Conservation (phyloP, 2,329 filamentous ascomycete genomes). For the Peltaster fructicola region DNA sequence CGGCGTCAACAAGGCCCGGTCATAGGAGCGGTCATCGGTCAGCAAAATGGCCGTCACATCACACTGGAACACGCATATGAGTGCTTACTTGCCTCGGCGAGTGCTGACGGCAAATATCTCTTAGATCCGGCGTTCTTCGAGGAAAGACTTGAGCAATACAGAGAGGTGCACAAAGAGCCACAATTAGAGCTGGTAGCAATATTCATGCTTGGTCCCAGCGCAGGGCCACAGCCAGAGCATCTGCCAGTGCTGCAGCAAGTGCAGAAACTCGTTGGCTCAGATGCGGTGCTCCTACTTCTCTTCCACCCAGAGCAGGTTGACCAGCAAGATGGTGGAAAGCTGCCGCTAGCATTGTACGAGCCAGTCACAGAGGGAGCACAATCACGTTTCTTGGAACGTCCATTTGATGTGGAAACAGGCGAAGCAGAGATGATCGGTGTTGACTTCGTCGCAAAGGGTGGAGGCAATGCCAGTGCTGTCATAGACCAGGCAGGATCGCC, state of each 20-base stretch:
- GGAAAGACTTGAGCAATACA: constrained; percentile 71
- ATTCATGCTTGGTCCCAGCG: constrained; percentile 45
- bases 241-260: constrained; percentile 66
- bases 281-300: constrained; percentile 71
- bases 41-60: constrained; percentile 77
- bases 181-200: constrained; percentile 60
- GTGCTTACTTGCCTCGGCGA: constrained; percentile 38
- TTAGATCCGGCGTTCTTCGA: constrained; percentile 58
- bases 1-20: constrained; percentile 59
- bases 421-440: constrained; percentile 97
- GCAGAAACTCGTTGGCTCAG: constrained; percentile 35
- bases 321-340: constrained; percentile 50
- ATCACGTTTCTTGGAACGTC: constrained; percentile 60
- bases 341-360: constrained; percentile 86
- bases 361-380: constrained; percentile 48
- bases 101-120: constrained; percentile 34
- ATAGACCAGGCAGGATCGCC: constrained; percentile 5
- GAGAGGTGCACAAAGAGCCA: constrained; percentile 70
- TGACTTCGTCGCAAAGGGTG: constrained; percentile 75
- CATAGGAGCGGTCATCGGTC: constrained; percentile 73
- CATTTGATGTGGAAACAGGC: constrained; percentile 78
- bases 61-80: constrained; percentile 91
- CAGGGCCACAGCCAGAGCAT: constrained; percentile 49
- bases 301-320: constrained; percentile 54
- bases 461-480: constrained; percentile 58